Evolutionary conservation across 805 yeast genomes (phyloP), one percentile per base, ranked within the genome.

Genomic region (Saccharomycopsis sp.): DNA sequence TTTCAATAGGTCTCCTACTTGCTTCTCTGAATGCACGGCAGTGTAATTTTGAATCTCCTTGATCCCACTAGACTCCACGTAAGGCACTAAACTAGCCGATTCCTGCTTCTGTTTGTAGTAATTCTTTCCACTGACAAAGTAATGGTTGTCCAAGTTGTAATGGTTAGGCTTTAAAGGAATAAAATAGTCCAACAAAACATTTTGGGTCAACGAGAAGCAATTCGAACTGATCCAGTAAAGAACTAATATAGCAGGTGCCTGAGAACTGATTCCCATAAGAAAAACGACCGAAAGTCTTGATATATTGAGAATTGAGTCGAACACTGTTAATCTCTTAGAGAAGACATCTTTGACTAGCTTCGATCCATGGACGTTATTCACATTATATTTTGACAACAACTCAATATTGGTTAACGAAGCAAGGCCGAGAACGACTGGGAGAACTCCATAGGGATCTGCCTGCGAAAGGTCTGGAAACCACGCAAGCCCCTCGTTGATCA

Each of bases 181-280:
- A 41, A 76, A 70, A 64, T 75, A 73, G 67, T 92, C 94, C 66
- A 93, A 72, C 17, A 87, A 60, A 14, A 86, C 69, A 68, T 92
- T 93, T 66, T 93, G 97, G 0, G 81, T 61, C 60, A 89, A 72
- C 1, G 97, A 91, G 68, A 78, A 92, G 2, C 78, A 64, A 68
- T 90, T 92, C 0, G 97, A 90, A 52, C 93, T 83, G 34, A 89
- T 78, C 99, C 98, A 93, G 72, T 92, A 93, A n/a, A 90, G 68
- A 0, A 86, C 82, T 41, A 92, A 73, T 0, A 96, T 89, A 29
- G 85, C 75, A 0, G 98, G 96, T 0, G 96, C 96, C 66, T 91
- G 94, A 47, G 91, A 81, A 0, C 96, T 78, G 19, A 91, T 75
- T 3, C 90, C 91, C 86, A 90, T 89, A 71, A 93, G 75, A 63